A percentile compares a stretch with the other conserved stretches of the same genome.
Conservation (phyloP, 345 rosid genomes). For the Salix udensis region DNA sequence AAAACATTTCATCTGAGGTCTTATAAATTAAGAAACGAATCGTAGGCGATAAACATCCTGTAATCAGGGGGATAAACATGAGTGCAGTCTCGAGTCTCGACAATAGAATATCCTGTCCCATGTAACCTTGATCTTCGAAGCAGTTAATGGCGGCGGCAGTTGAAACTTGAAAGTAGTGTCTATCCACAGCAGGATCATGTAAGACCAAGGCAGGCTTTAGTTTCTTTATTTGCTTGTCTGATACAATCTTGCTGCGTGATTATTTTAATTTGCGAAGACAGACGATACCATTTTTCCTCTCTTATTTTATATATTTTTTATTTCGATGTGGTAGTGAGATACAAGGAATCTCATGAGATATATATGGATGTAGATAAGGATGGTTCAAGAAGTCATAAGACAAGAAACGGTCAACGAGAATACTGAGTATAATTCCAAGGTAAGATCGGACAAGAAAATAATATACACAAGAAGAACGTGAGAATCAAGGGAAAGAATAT, state of each 20-base stretch:
- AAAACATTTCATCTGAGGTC: too few species aligned
- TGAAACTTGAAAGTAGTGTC: constrained; percentile 10
- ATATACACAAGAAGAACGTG: neutral
- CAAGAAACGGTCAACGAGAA: neutral
- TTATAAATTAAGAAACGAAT: neutral
- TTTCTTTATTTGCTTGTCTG: neutral
- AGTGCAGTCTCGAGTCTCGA: neutral
- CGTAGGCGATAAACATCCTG: neutral
- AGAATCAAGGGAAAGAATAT: neutral
- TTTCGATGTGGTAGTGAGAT: neutral
- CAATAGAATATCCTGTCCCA: neutral
- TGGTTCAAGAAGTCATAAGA: neutral
- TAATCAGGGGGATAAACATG: neutral
- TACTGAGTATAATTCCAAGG: neutral
- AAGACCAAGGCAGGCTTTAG: neutral
- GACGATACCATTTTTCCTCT: neutral
- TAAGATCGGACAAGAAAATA: neutral
- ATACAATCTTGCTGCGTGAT: neutral
- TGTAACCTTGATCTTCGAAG: neutral
- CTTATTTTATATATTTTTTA: neutral
- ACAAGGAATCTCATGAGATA: neutral
- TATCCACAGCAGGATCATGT: neutral
- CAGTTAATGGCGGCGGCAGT: neutral
- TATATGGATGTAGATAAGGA: neutral
- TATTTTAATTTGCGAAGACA: neutral